Base-by-base conservation (phyloP, 2,329 filamentous ascomycete species). In the Epichloe sylvatica region DNA sequence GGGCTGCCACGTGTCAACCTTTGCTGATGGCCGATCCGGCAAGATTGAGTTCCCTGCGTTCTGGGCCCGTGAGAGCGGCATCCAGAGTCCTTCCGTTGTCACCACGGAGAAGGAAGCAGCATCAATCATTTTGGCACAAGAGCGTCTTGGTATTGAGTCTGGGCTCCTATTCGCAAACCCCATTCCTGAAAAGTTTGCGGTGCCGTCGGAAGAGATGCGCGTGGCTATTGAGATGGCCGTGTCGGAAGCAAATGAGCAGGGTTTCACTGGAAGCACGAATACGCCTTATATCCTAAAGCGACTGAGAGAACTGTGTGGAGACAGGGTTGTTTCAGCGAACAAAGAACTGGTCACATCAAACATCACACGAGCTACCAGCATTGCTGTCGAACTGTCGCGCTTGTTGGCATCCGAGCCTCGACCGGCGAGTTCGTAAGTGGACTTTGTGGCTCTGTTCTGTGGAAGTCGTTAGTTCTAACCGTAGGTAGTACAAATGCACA, bases 151-250 rank as follows among this genome's bases (percentile, higher is more conserved):
- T 5, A 76, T 96, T 34, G 76, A 82, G 53, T 88, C 86, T 1
- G 92, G 91, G 8, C 69, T 96, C 49, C 71, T 90, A 51, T 90
- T 98, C 61, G 90, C 90, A 50, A 97, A 94, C 62, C 91, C 90
- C 0, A 85, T 95, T 36, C 85, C 89, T 0, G 70, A 77, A 48
- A 72, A 85, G 51, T 70, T 75, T 57, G 83, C 79, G 15, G 83
- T 96, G 45, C 77, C 84, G 1, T 80, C 82, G 51, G 65, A 70
- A 5, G 77, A 86, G 59, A 90, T 92, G 76, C 76, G 85, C 55
- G 67, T 65, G 23, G 75, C 81, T 39, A 87, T 92, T 56, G 73
- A 78, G 53, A 73, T 77, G 58, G 86, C 86, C 0, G 72, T 91
- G 43, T 66, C 68, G 21, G 79, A 86, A 57, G 84, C 77, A 6